Conservation (phyloP, 163 green algal genomes). For the Smithsoniella earleae region DNA sequence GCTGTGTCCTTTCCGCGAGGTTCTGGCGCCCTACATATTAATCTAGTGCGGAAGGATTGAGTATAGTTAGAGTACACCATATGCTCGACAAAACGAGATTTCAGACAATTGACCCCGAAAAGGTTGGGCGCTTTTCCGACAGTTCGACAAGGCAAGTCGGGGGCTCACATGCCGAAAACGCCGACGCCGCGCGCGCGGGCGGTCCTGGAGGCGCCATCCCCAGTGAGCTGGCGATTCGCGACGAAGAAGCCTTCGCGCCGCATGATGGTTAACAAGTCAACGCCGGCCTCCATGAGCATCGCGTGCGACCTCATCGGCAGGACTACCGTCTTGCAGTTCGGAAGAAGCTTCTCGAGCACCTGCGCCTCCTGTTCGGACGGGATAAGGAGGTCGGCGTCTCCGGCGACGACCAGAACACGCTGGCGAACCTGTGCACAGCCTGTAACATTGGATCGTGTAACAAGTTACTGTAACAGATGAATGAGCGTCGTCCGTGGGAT, state of each 20-base stretch:
- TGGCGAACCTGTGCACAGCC: constrained; percentile 45
- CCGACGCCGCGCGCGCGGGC: not conserved
- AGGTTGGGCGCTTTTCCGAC: too few relatives aligned
- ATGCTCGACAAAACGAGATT: too few relatives aligned
- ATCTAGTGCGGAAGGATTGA: too few relatives aligned
- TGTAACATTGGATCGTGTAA: too few relatives aligned
- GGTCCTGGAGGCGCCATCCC: not conserved
- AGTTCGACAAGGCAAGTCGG: too few relatives aligned
- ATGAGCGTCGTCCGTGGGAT: constrained; percentile 24
- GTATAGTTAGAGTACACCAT: too few relatives aligned
- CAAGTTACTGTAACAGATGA: too few relatives aligned
- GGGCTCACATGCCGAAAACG: not conserved
- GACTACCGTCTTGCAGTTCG: constrained; percentile 42
- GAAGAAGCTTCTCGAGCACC: constrained; percentile 50
- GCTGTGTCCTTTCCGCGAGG: too few relatives aligned
- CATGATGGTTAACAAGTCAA: constrained; percentile 64
- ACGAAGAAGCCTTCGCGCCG: constrained; percentile 39
- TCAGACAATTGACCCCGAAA: too few relatives aligned
- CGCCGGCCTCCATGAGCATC: constrained; percentile 70
- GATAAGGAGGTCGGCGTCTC: constrained; percentile 63
- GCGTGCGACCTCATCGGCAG: constrained; percentile 60
- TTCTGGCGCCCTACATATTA: too few relatives aligned
- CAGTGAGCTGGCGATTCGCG: not conserved
- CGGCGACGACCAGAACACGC: constrained; percentile 63
- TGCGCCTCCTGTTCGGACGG: constrained; percentile 56